Base-by-base conservation (phyloP, 441 rosid species). In the Breynia disticha region DNA sequence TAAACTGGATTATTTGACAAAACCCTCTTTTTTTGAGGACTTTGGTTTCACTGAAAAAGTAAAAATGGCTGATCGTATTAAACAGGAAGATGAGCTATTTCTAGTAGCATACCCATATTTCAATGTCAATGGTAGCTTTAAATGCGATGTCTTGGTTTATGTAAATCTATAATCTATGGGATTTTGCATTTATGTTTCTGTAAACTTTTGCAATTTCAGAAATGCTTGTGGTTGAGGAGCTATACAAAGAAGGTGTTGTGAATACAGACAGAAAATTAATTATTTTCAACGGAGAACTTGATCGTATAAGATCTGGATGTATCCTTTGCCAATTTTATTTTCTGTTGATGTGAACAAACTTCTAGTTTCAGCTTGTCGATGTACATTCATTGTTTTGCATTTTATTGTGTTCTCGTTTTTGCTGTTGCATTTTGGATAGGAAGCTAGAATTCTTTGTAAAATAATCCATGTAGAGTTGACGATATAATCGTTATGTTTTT, bases 181-280 rank as follows among this genome's bases (percentile, higher is more conserved):
- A 28, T 28, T 28, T 28, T 4, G 35, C 35, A 28, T 28, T 28
- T 28, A 24, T 24, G 35, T 28, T 9, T 2, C 7, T 28, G 8
- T 28, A 28, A 35, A 8, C n/a, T n/a, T 69, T 64, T 42, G 51
- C 56, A 46, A 57, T 55, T 18, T 52, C 78, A 90, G 98, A 90
- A 80, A 90, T 90, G 98, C 90, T 90, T 21, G 95, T 87, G 60
- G 96, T 87, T 65, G 98, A 90, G 66, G 98, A 90, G 81, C 98
- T 90, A 35, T 90, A 80, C 79, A 80, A 75, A 56, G 98, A 85
- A 77, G 87, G 95, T 52, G 90, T 90, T 21, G 58, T 46, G 45
- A 76, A 76, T 55, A 85, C 95, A 28, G 53, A 54, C 19, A 57
- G 95, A 5, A 75, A 79, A 76, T 67, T 87, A 52, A 87, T 90